Percentiles rank a stretch among this genome's conserved stretches.
Conservation (phyloP, 164 flowering plant species). For the Kingdonia uniflora region DNA sequence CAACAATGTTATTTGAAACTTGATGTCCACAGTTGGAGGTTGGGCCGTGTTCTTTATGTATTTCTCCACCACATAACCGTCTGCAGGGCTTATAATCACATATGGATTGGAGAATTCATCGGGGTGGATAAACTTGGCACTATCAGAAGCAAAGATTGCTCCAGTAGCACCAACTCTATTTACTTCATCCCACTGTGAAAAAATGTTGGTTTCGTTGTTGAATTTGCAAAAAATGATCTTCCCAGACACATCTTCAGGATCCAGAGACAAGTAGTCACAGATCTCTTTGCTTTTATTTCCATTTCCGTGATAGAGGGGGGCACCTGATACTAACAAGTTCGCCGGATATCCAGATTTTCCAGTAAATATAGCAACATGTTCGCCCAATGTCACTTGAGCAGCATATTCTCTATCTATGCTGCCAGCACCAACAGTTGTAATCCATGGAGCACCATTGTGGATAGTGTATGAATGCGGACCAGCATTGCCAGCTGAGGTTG, state of each 20-base stretch:
- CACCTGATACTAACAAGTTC: too few species aligned
- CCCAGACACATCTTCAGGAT: background rate
- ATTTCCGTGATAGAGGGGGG: too few species aligned
- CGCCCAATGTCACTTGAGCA: background rate
- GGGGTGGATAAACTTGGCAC: background rate
- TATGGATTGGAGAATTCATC: background rate
- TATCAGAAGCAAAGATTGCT: background rate
- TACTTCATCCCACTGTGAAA: background rate
- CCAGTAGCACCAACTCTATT: background rate
- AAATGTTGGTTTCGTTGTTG: background rate
- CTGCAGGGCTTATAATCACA: background rate
- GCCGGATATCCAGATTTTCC: too few species aligned
- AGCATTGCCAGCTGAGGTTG: constrained; percentile 3
- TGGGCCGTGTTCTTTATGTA: background rate
- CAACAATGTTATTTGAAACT: background rate
- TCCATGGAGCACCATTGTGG: constrained; percentile 11
- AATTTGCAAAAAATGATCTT: background rate
- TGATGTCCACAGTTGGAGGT: background rate
- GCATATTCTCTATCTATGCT: constrained; percentile 8
- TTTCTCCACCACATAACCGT: background rate
- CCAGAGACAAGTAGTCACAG: background rate
- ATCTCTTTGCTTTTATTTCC: too few species aligned
- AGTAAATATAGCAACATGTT: background rate
- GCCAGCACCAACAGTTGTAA: constrained; percentile 12
- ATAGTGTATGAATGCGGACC: constrained; percentile 4